Percentiles rank a stretch among this genome's conserved stretches.
Conservation (phyloP, 2,329 filamentous ascomycete species). For the Botryotinia globosa region DNA sequence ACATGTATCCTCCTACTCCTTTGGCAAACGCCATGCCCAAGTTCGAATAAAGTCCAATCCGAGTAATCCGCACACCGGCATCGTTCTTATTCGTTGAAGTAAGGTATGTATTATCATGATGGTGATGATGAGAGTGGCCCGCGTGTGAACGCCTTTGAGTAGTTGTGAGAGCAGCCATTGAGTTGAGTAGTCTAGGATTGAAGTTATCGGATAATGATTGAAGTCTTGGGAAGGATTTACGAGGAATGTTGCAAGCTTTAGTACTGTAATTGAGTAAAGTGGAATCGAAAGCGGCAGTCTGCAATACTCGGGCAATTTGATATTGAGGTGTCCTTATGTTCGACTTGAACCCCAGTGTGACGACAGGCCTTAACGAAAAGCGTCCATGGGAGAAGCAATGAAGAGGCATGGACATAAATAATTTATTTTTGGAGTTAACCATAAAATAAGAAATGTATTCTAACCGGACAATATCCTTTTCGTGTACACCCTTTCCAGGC, state of each 20-base stretch:
- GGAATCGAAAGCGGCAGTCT: slow-evolving; percentile 33
- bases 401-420: slow-evolving; percentile 34
- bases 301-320: slow-evolving; percentile 34
- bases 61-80: slow-evolving; percentile 88
- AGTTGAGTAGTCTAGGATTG: slow-evolving; percentile 27
- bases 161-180: slow-evolving; percentile 37
- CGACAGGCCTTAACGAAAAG: slow-evolving; percentile 34
- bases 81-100: slow-evolving; percentile 83
- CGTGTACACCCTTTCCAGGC: slow-evolving; percentile 23
- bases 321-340: slow-evolving; percentile 38
- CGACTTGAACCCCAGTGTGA: slow-evolving; percentile 32
- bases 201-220: slow-evolving; percentile 30
- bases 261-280: slow-evolving; percentile 26
- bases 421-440: not conserved
- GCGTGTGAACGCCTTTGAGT: slow-evolving; percentile 44
- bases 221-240: slow-evolving; percentile 30
- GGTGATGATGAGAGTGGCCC: slow-evolving; percentile 62
- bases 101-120: slow-evolving; percentile 82
- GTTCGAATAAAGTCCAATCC: slow-evolving; percentile 85
- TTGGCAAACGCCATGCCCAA: slow-evolving; percentile 92
- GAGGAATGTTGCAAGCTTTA: slow-evolving; percentile 24
- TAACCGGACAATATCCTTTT: not conserved
- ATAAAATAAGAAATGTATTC: slow-evolving; percentile 5
- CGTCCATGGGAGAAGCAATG: slow-evolving; percentile 30
- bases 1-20: slow-evolving; percentile 85